Percentiles rank a stretch among this genome's conserved stretches.
These are phyloP conservation scores for Pythium biforme DNA, from an alignment of 352 stramenopile species.

Conservation along the genomic window DNA sequence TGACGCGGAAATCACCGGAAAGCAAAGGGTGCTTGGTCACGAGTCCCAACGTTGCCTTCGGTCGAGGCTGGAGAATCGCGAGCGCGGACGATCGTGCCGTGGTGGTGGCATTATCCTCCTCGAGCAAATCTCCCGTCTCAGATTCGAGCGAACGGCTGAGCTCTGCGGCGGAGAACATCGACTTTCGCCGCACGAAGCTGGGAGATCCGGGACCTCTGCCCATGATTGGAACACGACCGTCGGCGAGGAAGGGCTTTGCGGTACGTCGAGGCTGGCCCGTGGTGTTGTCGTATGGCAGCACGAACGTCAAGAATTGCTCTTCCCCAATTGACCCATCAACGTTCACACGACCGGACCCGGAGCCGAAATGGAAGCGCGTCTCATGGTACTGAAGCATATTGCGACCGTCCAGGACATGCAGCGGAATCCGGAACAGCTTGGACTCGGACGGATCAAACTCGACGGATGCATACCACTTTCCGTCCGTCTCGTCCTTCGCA, in stretches of 20 bases:
- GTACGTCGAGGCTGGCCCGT: constrained; percentile 3
- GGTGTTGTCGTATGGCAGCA: constrained; percentile 44
- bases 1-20: constrained; percentile 61
- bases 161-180: constrained; percentile 65
- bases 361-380: constrained; percentile 55
- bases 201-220: constrained; percentile 78
- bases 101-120: constrained; percentile 41
- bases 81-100: constrained; percentile 49
- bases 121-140: constrained; percentile 20
- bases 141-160: constrained; percentile 31
- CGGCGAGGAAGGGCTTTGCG: constrained; percentile 38
- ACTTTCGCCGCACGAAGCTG: constrained; percentile 77
- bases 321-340: constrained; percentile 21
- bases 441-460: constrained; percentile 42
- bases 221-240: constrained; percentile 80
- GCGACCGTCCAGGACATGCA: constrained; percentile 55
- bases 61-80: constrained; percentile 66
- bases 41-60: constrained; percentile 58
- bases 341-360: constrained; percentile 5
- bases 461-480: constrained; percentile 45
- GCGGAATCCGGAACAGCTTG: constrained; percentile 41
- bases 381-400: constrained; percentile 63
- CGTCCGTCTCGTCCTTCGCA: constrained; percentile 26
- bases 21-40: constrained; percentile 56
- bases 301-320: constrained; percentile 59